phyloP scores from a whole-genome alignment of 371 early-diverging fungal genomes.

The Nematocida homosporus region DNA sequence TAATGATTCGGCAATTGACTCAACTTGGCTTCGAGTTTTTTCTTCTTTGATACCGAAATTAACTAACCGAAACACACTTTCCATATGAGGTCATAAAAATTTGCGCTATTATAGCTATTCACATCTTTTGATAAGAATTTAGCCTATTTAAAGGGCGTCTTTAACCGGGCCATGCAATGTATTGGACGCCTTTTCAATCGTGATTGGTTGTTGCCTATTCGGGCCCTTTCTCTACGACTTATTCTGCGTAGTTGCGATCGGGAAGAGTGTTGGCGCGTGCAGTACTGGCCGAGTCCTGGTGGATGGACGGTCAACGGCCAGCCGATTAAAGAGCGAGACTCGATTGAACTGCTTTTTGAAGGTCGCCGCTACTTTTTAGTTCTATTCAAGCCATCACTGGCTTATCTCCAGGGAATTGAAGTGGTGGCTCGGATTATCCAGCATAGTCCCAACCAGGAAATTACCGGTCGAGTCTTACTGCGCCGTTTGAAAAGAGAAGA shows the following conservation, averaged over 20 bases:
- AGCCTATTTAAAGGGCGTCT: background rate
- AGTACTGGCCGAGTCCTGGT: background rate
- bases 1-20: no score
- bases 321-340: background rate
- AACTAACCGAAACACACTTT: constrained; percentile 37
- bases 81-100: constrained; percentile 37
- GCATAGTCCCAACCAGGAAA: background rate
- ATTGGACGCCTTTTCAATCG: constrained; percentile 8
- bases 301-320: constrained; percentile 22
- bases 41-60: constrained; percentile 40
- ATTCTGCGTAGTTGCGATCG: background rate
- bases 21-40: constrained; percentile 22
- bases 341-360: background rate
- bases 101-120: background rate
- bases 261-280: background rate
- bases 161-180: background rate
- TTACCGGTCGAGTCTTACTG: background rate
- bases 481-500: background rate
- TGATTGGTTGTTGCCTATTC: constrained; percentile 17
- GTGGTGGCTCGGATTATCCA: constrained; percentile 3
- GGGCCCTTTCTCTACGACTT: background rate
- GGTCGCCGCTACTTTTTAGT: constrained; percentile 14
- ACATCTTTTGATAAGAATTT: background rate
- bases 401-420: constrained; percentile 22
- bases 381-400: constrained; percentile 1